Evolutionary conservation across 1,284 basidiomycete species (phyloP).

Genomic region (Pseudozyma tsukubaensis): DNA sequence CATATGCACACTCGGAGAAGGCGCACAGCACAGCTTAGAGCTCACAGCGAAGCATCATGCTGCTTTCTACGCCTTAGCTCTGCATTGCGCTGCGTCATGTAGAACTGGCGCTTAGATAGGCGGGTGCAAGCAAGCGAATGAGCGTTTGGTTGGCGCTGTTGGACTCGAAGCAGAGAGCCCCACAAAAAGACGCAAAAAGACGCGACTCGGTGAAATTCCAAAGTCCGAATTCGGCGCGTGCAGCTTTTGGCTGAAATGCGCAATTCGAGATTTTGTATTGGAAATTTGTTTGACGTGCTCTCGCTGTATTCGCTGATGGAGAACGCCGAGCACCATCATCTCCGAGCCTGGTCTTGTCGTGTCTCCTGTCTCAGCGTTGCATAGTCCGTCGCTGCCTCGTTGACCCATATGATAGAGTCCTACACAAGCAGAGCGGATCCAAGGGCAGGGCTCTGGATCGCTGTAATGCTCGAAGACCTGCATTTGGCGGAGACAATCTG

Average conservation of each 20-base stretch:
- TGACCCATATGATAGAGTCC: background rate
- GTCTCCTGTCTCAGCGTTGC: background rate
- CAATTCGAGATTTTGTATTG: constrained; percentile 15
- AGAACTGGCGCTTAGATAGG: too few species aligned
- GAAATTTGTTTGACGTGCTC: constrained; percentile 1
- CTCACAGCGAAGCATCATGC: background rate
- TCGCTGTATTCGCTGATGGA: constrained; percentile 2
- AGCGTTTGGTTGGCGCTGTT: background rate
- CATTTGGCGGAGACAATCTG: too few species aligned
- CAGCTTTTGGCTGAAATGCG: constrained; percentile 5
- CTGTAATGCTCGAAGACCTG: too few species aligned
- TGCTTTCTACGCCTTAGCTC: background rate
- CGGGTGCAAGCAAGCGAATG: too few species aligned
- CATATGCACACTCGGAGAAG: background rate
- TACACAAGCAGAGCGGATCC: too few species aligned
- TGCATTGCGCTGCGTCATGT: too few species aligned
- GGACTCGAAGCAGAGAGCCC: background rate
- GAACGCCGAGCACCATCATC: constrained; percentile 34
- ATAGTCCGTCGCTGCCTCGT: background rate
- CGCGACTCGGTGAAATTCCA: constrained; percentile 36
- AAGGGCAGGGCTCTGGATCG: too few species aligned
- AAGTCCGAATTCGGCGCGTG: constrained; percentile 23
- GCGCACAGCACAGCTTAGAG: background rate
- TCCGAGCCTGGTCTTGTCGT: constrained; percentile 9
- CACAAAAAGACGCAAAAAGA: constrained; percentile 3